These are phyloP conservation scores for Euphorbia schlechtendalii DNA, from an alignment of 441 rosid species.

Conservation along the genomic window DNA sequence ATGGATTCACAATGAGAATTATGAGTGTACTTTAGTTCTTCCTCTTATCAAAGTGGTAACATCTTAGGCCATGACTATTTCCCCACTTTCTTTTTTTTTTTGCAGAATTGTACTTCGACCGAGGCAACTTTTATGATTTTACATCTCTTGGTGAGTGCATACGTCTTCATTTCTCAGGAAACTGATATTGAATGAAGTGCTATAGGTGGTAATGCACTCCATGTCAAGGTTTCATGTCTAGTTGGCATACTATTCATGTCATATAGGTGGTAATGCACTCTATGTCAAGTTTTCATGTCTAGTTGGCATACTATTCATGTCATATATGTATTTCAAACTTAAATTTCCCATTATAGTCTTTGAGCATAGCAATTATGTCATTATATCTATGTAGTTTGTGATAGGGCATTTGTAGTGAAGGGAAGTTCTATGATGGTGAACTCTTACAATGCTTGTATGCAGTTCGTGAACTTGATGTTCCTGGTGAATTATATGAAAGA, in stretches of 20 bases:
- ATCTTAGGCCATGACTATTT: conserved; percentile 12
- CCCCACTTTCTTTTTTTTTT: conserved; percentile 15
- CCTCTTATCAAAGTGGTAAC: not conserved
- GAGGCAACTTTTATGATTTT: conserved; percentile 90
- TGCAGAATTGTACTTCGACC: conserved; percentile 80
- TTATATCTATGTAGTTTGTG: not conserved
- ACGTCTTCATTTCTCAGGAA: conserved; percentile 6
- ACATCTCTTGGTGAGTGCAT: conserved; percentile 81
- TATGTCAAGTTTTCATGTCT: not conserved
- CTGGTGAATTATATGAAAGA: conserved; percentile 85
- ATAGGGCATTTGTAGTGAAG: not conserved
- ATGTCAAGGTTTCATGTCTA: not conserved
- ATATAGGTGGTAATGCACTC: not conserved
- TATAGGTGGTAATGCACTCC: not conserved
- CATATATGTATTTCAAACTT: conserved; percentile 1
- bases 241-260: not conserved
- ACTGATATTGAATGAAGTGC: not conserved
- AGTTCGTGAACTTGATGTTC: conserved; percentile 94
- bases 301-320: not conserved
- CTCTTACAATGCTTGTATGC: conserved; percentile 15
- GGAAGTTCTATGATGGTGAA: conserved; percentile 6
- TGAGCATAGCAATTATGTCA: not conserved
- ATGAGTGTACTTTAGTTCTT: not conserved
- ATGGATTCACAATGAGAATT: not conserved
- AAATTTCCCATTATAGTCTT: not conserved